A percentile compares a stretch with the other conserved stretches of the same genome.
Conservation (phyloP, 2,329 filamentous ascomycete species). For the Orbilia oligospora region DNA sequence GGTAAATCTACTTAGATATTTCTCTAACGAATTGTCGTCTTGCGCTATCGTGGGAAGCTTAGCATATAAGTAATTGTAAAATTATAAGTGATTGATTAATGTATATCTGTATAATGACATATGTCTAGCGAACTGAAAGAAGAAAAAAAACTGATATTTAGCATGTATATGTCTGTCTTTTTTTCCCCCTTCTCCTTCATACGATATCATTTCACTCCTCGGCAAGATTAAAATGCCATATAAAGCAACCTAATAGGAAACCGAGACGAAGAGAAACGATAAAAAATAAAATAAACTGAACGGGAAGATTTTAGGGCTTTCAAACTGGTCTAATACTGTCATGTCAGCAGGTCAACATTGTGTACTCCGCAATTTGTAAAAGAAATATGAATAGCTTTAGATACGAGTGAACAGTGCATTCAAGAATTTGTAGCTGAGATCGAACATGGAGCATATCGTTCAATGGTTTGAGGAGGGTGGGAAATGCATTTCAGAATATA, state of each 20-base stretch:
- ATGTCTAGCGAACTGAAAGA: not conserved
- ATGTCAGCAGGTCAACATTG: not conserved
- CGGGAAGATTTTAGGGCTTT: not conserved
- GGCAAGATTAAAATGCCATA: not conserved
- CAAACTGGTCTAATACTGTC: not conserved
- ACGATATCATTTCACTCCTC: not conserved
- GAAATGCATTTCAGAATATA: constrained; percentile 36
- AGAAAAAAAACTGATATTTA: not conserved
- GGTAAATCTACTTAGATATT: too few relatives aligned
- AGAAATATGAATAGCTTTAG: too few relatives aligned
- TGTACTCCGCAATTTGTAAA: not conserved
- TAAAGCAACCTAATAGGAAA: too few relatives aligned
- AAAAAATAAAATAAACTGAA: not conserved
- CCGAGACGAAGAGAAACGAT: not conserved
- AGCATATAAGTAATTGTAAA: not conserved
- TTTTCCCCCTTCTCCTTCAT: not conserved
- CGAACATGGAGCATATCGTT: not conserved
- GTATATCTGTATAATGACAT: not conserved
- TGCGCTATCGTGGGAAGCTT: too few relatives aligned
- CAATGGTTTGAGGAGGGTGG: constrained; percentile 10
- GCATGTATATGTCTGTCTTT: not conserved
- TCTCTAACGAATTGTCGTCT: too few relatives aligned
- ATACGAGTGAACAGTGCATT: too few relatives aligned
- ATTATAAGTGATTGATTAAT: not conserved
- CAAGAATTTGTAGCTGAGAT: too few relatives aligned